Percentiles rank a stretch among this genome's conserved stretches.
Conservation (phyloP, 2,329 filamentous ascomycete species). For the Colletotrichum navitas region DNA sequence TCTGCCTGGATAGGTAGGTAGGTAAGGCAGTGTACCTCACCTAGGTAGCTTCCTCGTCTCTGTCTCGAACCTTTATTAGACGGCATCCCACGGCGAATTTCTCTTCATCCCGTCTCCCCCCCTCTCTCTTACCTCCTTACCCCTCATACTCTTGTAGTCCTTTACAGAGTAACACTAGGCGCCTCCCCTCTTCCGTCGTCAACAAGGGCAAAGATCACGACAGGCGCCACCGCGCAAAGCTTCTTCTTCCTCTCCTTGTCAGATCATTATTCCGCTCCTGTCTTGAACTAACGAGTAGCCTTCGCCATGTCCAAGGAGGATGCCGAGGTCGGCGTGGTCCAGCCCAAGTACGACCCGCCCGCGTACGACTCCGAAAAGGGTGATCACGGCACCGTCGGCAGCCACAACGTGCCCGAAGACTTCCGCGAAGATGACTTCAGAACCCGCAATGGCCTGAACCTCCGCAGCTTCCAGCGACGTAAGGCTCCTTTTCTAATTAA, state of each 20-base stretch:
- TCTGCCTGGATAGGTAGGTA: not conserved
- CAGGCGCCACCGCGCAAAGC: slow-evolving; percentile 25
- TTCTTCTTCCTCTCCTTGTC: not conserved
- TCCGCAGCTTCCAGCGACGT: slow-evolving; percentile 54
- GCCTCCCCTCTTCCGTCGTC: slow-evolving; percentile 20
- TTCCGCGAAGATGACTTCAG: slow-evolving; percentile 50
- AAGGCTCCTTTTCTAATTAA: slow-evolving; percentile 38
- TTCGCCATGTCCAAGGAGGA: slow-evolving; percentile 38
- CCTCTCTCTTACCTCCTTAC: slow-evolving; percentile 13
- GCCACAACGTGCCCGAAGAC: slow-evolving; percentile 35
- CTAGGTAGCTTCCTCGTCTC: not conserved
- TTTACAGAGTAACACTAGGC: slow-evolving; percentile 27
- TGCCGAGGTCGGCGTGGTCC: slow-evolving; percentile 36
- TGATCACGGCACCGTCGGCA: slow-evolving; percentile 22
- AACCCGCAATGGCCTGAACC: slow-evolving; percentile 55
- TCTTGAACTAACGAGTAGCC: slow-evolving; percentile 17
- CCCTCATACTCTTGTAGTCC: slow-evolving; percentile 33
- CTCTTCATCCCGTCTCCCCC: not conserved
- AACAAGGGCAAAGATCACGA: slow-evolving; percentile 37
- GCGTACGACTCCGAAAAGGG: slow-evolving; percentile 44
- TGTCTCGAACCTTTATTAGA: slow-evolving; percentile 38
- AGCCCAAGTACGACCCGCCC: slow-evolving; percentile 41
- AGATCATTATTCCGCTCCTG: not conserved
- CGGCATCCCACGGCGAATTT: slow-evolving; percentile 23
- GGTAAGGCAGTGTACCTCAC: not conserved